phyloP scores from a whole-genome alignment of 139 green algal genomes.

The Chlorella vulgaris region DNA sequence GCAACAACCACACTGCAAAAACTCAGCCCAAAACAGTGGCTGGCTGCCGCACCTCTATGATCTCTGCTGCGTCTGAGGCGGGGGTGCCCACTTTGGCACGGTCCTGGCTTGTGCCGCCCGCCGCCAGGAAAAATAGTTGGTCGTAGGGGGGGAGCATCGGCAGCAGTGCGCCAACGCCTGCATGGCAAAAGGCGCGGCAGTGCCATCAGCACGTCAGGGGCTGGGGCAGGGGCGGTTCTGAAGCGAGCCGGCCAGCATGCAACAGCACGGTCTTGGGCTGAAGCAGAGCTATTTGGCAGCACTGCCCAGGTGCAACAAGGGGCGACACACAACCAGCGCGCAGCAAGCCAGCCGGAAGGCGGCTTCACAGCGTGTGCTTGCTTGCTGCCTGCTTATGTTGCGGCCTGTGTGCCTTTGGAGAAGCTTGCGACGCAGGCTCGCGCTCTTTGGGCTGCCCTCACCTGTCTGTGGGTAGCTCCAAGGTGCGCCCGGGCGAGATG shows the following conservation, averaged over 20 bases:
- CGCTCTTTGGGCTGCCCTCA: not conserved
- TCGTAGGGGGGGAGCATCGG: constrained; percentile 12
- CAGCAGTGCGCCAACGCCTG: not conserved
- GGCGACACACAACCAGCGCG: no score
- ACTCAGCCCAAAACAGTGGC: not conserved
- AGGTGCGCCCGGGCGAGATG: not conserved
- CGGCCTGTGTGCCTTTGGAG: not conserved
- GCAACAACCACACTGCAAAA: not conserved
- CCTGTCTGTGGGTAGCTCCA: constrained; percentile 16
- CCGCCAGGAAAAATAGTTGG: not conserved
- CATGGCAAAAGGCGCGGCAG: not conserved
- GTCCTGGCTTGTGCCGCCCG: not conserved
- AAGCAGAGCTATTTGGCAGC: no score
- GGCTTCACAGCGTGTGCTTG: no score
- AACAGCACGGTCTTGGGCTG: not conserved
- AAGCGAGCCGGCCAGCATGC: not conserved
- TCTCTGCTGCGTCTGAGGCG: not conserved
- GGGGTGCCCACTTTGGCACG: not conserved
- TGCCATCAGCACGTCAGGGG: not conserved
- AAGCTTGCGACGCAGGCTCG: not conserved
- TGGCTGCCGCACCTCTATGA: not conserved
- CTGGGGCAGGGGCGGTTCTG: not conserved
- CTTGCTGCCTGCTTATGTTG: no score
- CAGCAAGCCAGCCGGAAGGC: no score
- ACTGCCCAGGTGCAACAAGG: no score